Evolutionary conservation across 345 rosid genomes (phyloP), one percentile per base, ranked within the genome.

Genomic region (Salix dunnii): DNA sequence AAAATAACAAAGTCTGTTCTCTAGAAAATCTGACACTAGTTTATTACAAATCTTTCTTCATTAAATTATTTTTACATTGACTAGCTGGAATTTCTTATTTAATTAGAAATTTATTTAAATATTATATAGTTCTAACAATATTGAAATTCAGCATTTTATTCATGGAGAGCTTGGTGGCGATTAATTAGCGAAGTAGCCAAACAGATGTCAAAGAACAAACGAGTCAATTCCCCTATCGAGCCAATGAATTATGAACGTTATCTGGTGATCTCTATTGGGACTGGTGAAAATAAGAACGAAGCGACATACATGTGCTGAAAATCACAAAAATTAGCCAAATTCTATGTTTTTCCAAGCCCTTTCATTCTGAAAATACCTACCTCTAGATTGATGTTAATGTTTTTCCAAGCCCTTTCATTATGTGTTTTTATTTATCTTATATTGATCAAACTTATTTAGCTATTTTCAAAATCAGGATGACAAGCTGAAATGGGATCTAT

Each of bases 301-400:
- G 23, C 63, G 28, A 89, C 84, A 20, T 91, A 85, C 81, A 66
- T 30, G 36, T 16, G 84, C 93, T 0, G 31, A 30, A 30, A 30
- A 30, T 30, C 31, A 30, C 31, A 30, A 30, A 77, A 80, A 72
- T 82, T 62, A 69, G 82, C 89, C 88, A 90, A 88, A 81, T 66
- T 62, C 31, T 16, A 89, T 85, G 13, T 82, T 86, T 65, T 93
- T 90, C 66, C 60, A 81, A 76, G 91, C 97, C 77, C 86, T 89
- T 89, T 70, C 48, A 82, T 1, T 89, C 90, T 0, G 82, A 91
- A 64, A 77, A 87, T 1, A 89, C 79, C 27, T 93, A 93, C 72
- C 92, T 93, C 13, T 79, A 94, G 43, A 86, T 91, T 72, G 85
- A 88, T 61, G 96, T n/a, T n/a, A n/a, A 89, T 85, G 13, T 82